Percentiles rank a stretch among this genome's conserved stretches.
phyloP scores from a whole-genome alignment of 2,329 filamentous ascomycete genomes.

The Ambrosiella cleistominuta region DNA sequence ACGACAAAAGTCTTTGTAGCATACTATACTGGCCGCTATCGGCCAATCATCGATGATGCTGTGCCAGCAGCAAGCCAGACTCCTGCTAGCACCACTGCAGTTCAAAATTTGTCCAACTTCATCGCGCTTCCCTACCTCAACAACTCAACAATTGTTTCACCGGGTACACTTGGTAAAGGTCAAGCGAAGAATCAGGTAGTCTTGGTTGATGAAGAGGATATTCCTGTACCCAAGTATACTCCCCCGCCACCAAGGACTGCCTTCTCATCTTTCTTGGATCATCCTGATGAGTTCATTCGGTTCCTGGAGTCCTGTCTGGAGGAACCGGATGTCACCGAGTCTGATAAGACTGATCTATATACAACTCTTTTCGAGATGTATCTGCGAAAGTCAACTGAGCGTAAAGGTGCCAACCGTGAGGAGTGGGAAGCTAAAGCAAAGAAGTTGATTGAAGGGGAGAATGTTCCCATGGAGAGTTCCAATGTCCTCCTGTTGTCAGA shows the following conservation, averaged over 20 bases:
- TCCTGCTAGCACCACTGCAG: conserved; percentile 38
- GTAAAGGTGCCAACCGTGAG: conserved; percentile 50
- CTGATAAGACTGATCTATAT: conserved; percentile 71
- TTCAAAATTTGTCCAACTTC: conserved; percentile 71
- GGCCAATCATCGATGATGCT: conserved; percentile 38
- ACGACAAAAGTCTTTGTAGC: conserved; percentile 81
- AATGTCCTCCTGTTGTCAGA: conserved; percentile 88
- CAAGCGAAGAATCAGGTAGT: conserved; percentile 32
- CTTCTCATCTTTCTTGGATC: conserved; percentile 93
- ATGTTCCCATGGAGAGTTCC: conserved; percentile 79
- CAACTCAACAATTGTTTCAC: conserved; percentile 36
- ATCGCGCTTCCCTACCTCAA: conserved; percentile 78
- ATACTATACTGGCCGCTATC: conserved; percentile 80
- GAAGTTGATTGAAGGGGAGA: conserved; percentile 63
- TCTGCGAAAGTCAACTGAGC: conserved; percentile 66
- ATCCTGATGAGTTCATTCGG: conserved; percentile 74
- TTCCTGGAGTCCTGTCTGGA: conserved; percentile 81
- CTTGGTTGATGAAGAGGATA: conserved; percentile 29
- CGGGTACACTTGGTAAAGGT: conserved; percentile 28
- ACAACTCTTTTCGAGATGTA: conserved; percentile 98
- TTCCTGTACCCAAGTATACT: conserved; percentile 43
- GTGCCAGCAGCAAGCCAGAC: conserved; percentile 4
- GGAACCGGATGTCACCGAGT: conserved; percentile 50
- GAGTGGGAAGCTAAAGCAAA: conserved; percentile 87
- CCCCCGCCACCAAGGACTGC: conserved; percentile 71